A percentile compares a stretch with the other conserved stretches of the same genome.
Evolutionary conservation across 441 rosid genomes (phyloP).

Genomic region (Erodium trifolium): DNA sequence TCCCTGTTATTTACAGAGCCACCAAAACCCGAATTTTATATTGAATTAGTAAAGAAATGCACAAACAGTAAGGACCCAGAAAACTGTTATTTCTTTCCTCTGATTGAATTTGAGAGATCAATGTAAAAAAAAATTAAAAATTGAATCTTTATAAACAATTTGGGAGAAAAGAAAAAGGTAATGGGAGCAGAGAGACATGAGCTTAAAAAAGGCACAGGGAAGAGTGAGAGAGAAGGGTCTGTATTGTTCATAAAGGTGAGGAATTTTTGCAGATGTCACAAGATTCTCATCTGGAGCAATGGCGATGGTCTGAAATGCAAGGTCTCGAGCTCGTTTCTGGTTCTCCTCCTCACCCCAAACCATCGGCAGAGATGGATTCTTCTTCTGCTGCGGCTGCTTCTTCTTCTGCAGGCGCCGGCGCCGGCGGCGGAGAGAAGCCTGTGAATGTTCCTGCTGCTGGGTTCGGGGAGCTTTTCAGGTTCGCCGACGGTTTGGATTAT

Average conservation of each 20-base stretch:
- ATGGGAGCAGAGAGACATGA: conserved; percentile 2
- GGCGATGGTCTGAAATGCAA: conserved; percentile 99
- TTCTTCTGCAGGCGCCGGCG: conserved; percentile 11
- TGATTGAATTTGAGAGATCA: background rate
- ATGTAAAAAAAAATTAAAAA: too few relatives aligned
- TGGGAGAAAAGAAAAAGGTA: background rate
- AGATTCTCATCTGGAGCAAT: conserved; percentile 72
- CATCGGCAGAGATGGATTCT: conserved; percentile 17
- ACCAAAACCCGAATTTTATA: too few relatives aligned
- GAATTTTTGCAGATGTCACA: conserved; percentile 67
- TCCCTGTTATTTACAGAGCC: conserved; percentile 36
- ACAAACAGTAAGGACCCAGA: background rate
- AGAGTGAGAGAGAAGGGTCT: conserved; percentile 8
- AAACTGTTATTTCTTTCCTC: background rate
- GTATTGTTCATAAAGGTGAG: conserved; percentile 6
- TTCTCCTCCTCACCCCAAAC: conserved; percentile 30
- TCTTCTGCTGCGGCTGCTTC: conserved; percentile 11
- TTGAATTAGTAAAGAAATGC: too few relatives aligned
- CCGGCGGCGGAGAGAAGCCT: conserved; percentile 36
- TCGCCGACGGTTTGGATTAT: conserved; percentile 90
- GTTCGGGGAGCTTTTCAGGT: conserved; percentile 83
- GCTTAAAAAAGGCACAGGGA: conserved; percentile 10
- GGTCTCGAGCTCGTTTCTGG: conserved; percentile 80
- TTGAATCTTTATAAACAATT: too few relatives aligned
- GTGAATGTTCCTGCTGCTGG: conserved; percentile 50